phyloP scores from a whole-genome alignment of 106 monocot genomes.

The Iris macrosiphon region DNA sequence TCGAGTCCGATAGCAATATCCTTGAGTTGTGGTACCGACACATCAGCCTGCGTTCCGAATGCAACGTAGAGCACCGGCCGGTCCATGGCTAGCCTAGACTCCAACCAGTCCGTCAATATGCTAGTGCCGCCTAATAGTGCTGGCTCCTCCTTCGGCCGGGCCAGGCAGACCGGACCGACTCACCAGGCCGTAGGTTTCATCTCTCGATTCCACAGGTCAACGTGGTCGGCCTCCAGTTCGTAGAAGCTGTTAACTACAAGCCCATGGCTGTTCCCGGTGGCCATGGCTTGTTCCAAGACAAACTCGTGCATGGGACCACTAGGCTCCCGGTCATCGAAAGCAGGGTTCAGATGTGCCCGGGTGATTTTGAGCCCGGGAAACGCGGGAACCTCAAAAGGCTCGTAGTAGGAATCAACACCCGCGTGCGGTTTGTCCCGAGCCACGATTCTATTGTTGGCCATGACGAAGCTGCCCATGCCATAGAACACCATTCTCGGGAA shows the following conservation, averaged over 20 bases:
- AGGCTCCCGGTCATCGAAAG: background rate
- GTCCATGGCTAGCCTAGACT: background rate
- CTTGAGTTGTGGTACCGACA: constrained; percentile 15
- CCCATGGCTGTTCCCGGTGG: background rate
- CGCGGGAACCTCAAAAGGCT: background rate
- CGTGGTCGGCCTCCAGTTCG: background rate
- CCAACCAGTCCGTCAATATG: background rate
- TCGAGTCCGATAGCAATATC: constrained; percentile 22
- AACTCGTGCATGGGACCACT: background rate
- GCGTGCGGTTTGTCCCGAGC: background rate
- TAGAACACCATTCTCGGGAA: constrained; percentile 11
- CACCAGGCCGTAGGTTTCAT: background rate
- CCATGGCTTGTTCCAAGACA: background rate
- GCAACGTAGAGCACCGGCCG: constrained; percentile 27
- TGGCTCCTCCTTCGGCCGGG: background rate
- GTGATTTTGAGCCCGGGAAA: background rate
- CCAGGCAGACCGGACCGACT: constrained; percentile 5
- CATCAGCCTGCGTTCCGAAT: constrained; percentile 27
- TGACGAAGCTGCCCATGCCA: constrained; percentile 13
- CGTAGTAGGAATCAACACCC: background rate
- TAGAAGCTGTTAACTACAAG: constrained; percentile 4
- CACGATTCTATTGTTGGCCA: background rate
- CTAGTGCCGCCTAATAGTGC: background rate
- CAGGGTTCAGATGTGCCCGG: background rate
- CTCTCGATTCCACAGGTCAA: background rate